These are phyloP conservation scores for Alternaria sp. DNA, from an alignment of 2,329 filamentous ascomycete genomes.

Conservation along the genomic window DNA sequence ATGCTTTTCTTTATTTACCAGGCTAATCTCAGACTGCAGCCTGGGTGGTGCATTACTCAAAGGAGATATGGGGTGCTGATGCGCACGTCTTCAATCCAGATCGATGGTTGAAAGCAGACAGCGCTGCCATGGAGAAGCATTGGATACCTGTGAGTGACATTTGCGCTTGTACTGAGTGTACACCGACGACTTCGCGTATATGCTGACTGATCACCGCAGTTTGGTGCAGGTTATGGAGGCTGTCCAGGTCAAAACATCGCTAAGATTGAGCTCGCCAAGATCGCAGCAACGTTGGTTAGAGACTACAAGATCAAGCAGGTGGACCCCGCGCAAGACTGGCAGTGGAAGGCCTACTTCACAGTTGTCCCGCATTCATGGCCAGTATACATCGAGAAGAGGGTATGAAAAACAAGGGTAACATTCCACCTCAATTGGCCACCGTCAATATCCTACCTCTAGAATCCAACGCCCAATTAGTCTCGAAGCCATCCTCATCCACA, in stretches of 20 bases:
- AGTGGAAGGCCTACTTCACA: slow-evolving; percentile 43
- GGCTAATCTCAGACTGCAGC: neutral
- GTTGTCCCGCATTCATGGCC: slow-evolving; percentile 38
- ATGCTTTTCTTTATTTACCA: too few relatives aligned
- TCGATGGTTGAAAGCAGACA: neutral
- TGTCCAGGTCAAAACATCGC: slow-evolving; percentile 48
- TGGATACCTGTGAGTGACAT: neutral
- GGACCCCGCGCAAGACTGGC: slow-evolving; percentile 36
- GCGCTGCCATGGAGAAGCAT: neutral
- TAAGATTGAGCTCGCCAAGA: slow-evolving; percentile 46
- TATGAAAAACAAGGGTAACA: too few relatives aligned
- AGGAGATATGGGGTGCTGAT: neutral
- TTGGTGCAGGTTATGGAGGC: slow-evolving; percentile 47
- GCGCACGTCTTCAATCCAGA: neutral
- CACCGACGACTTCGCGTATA: fast-evolving
- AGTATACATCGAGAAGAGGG: neutral
- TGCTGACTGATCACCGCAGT: slow-evolving; percentile 19
- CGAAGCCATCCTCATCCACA: neutral
- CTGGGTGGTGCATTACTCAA: neutral
- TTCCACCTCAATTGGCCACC: too few relatives aligned
- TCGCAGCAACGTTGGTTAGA: slow-evolving; percentile 39
- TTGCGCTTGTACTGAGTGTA: fast-evolving
- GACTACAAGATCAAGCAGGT: slow-evolving; percentile 44
- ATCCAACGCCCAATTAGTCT: neutral
- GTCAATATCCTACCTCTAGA: neutral